phyloP scores from a whole-genome alignment of 2,329 filamentous ascomycete genomes.

The Hypoxylon sp. region DNA sequence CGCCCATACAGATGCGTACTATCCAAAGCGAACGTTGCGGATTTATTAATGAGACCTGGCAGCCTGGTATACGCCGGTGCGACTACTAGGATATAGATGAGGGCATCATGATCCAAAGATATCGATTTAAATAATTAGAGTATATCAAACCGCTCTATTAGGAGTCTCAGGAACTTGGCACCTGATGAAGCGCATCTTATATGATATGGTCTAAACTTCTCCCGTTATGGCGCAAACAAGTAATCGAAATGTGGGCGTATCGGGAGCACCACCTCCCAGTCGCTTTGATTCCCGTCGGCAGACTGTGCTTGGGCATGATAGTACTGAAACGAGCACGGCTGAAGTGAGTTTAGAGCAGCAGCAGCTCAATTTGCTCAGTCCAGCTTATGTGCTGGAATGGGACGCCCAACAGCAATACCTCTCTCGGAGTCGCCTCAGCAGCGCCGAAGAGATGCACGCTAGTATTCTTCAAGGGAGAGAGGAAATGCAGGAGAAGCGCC shows the following conservation, averaged over 20 bases:
- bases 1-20: not conserved
- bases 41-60: not conserved
- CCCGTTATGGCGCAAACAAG: constrained; percentile 12
- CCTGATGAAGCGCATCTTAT: not conserved
- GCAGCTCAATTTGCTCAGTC: constrained; percentile 25
- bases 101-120: constrained; percentile 4
- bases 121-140: not conserved
- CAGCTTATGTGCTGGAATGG: constrained; percentile 47
- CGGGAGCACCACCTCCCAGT: constrained; percentile 6
- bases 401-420: constrained; percentile 10
- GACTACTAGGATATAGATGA: not conserved
- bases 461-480: constrained; percentile 16
- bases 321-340: not conserved
- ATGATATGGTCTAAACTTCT: not conserved
- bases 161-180: not conserved
- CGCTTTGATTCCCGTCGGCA: constrained; percentile 1
- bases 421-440: constrained; percentile 32
- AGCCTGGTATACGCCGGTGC: not conserved
- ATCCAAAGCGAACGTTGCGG: not conserved
- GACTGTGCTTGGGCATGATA: not conserved
- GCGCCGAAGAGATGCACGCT: constrained; percentile 38
- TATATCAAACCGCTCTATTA: not conserved
- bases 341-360: constrained; percentile 14
- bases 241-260: not conserved
- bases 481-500: not conserved